A percentile compares a stretch with the other conserved stretches of the same genome.
phyloP scores from a whole-genome alignment of 345 rosid genomes.

The Cardiospermum halicacabum region DNA sequence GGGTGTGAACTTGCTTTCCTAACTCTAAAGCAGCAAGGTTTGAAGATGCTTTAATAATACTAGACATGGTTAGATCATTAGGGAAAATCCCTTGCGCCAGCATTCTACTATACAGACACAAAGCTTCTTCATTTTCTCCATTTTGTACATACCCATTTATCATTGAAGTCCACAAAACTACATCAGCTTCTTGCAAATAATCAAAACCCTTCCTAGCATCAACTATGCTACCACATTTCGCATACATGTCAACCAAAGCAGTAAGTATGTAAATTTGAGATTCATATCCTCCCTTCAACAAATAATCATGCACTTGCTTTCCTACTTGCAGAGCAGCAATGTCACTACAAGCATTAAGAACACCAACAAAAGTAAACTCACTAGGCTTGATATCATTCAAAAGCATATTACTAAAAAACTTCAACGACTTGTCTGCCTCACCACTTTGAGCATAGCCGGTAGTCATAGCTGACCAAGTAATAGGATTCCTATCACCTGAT shows the following conservation, averaged over 20 bases:
- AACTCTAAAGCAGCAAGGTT: slow-evolving; percentile 43
- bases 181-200: slow-evolving; percentile 43
- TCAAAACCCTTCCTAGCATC: slow-evolving; percentile 63
- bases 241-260: slow-evolving; percentile 76
- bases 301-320: slow-evolving; percentile 58
- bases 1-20: slow-evolving; percentile 73
- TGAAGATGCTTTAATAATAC: slow-evolving; percentile 61
- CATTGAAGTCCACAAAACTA: slow-evolving; percentile 74
- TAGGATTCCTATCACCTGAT: slow-evolving; percentile 53
- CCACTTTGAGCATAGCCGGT: slow-evolving; percentile 85
- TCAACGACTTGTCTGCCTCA: slow-evolving; percentile 49
- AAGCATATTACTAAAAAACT: slow-evolving; percentile 62
- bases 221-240: slow-evolving; percentile 41
- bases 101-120: slow-evolving; percentile 51
- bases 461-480: slow-evolving; percentile 90
- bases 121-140: slow-evolving; percentile 51
- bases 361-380: slow-evolving; percentile 69
- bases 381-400: slow-evolving; percentile 53
- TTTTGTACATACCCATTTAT: slow-evolving; percentile 54
- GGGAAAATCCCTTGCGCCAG: slow-evolving; percentile 51
- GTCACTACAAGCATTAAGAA: slow-evolving; percentile 78
- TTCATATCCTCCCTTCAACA: slow-evolving; percentile 61
- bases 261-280: slow-evolving; percentile 51
- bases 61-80: slow-evolving; percentile 62
- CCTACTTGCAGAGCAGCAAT: slow-evolving; percentile 54